A percentile compares a stretch with the other conserved stretches of the same genome.
phyloP scores from a whole-genome alignment of 225 moss, liverwort and hornwort genomes.

The Antitrichia curtipendula region DNA sequence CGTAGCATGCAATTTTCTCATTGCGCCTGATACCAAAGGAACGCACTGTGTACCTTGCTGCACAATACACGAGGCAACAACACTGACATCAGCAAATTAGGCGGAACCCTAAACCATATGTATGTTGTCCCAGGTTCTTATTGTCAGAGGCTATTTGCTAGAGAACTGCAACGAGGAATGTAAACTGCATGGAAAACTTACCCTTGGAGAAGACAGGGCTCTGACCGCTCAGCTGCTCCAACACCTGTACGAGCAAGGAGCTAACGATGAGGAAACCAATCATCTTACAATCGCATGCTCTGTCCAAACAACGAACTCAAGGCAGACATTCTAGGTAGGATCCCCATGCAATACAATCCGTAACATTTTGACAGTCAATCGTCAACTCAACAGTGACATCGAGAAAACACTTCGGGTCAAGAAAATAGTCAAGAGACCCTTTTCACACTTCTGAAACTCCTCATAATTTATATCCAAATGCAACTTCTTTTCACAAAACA shows the following conservation, averaged over 20 bases:
- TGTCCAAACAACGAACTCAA: too few relatives aligned
- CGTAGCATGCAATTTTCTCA: conserved; percentile 9
- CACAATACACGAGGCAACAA: not conserved
- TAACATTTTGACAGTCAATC: too few relatives aligned
- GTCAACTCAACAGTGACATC: not conserved
- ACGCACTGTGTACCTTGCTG: conserved; percentile 23
- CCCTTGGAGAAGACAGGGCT: conserved; percentile 30
- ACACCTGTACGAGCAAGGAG: not conserved
- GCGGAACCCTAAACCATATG: not conserved
- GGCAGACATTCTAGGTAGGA: not conserved
- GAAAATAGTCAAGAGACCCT: not conserved
- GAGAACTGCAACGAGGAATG: not conserved
- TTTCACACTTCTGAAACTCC: too few relatives aligned
- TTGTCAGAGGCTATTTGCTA: not conserved
- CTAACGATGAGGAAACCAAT: not conserved
- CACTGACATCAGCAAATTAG: not conserved
- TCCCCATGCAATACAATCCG: not conserved
- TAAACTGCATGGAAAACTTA: not conserved
- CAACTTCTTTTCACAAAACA: not conserved
- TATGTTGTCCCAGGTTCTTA: not conserved
- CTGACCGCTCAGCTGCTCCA: conserved; percentile 36
- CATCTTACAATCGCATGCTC: not conserved
- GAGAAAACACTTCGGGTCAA: not conserved
- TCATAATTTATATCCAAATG: too few relatives aligned
- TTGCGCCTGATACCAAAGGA: conserved; percentile 10